Evolutionary conservation across 805 yeast genomes (phyloP).

Genomic region (Osmozyma mogii): DNA sequence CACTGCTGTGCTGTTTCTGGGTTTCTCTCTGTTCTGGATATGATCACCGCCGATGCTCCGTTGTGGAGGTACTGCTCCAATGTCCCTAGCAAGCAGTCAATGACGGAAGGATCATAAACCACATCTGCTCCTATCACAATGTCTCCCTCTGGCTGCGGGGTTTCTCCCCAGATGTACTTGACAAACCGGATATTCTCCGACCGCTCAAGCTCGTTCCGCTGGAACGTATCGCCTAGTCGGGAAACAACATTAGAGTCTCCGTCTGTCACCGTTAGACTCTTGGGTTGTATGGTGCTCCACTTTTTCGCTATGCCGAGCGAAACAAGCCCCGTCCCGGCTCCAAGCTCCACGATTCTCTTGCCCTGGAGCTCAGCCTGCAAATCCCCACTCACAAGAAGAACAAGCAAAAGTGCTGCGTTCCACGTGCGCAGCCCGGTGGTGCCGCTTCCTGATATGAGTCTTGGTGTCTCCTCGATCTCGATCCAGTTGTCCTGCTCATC

Average conservation of each 20-base stretch:
- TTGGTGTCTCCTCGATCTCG: conserved; percentile 51
- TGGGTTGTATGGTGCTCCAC: conserved; percentile 9
- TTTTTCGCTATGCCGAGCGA: conserved; percentile 40
- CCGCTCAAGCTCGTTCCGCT: conserved; percentile 29
- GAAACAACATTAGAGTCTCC: conserved; percentile 55
- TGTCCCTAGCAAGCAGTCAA: conserved; percentile 47
- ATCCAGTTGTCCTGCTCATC: conserved; percentile 11
- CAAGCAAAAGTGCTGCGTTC: conserved; percentile 80
- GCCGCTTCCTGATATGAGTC: conserved; percentile 61
- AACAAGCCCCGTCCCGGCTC: conserved; percentile 86
- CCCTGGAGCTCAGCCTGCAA: conserved; percentile 15
- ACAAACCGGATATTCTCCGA: conserved; percentile 6
- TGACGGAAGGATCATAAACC: conserved; percentile 63
- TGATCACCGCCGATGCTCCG: conserved; percentile 27
- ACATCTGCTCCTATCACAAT: conserved; percentile 79
- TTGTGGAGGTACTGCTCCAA: conserved; percentile 29
- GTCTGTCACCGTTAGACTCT: conserved; percentile 48
- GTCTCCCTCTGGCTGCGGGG: conserved; percentile 29
- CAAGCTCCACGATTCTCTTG: conserved; percentile 57
- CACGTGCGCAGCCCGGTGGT: conserved; percentile 89
- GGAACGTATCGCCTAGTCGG: conserved; percentile 35
- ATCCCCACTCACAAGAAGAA: too few species aligned
- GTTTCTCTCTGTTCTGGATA: conserved; percentile 76
- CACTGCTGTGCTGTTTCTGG: conserved; percentile 13
- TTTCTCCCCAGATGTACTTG: conserved; percentile 52